These are phyloP conservation scores for Schoenoplectus tabernaemontani DNA, from an alignment of 202 grass and related monocot species.

Conservation along the genomic window DNA sequence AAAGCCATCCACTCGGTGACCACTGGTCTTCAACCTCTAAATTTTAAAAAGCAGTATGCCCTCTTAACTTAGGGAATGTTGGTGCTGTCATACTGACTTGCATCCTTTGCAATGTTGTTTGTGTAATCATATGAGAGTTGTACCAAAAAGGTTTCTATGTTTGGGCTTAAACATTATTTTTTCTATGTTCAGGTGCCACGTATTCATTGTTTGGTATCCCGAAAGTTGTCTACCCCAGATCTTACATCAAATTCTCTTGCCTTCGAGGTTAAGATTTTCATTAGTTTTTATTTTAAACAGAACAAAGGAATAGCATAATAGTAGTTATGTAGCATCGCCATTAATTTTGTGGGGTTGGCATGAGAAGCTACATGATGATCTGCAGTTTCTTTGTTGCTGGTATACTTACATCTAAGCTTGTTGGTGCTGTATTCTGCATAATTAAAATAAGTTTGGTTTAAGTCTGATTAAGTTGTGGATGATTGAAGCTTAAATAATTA, in stretches of 20 bases:
- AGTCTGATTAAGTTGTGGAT: neutral
- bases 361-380: neutral
- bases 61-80: neutral
- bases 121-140: neutral
- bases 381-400: neutral
- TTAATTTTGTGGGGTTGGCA: neutral
- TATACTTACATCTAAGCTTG: neutral
- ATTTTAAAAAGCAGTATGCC: neutral
- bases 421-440: neutral
- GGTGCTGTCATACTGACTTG: neutral
- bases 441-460: neutral
- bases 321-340: neutral
- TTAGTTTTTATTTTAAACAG: neutral
- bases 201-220: slow-evolving; percentile 84
- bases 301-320: neutral
- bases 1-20: neutral
- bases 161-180: slow-evolving; percentile 19
- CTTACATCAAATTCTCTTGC: slow-evolving; percentile 41
- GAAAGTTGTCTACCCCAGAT: slow-evolving; percentile 57
- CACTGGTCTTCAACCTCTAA: neutral
- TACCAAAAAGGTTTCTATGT: neutral
- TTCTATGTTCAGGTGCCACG: slow-evolving; percentile 57
- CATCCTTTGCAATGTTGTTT: neutral
- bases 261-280: slow-evolving; percentile 41
- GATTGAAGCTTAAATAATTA: neutral